Base-by-base conservation (phyloP, 1,284 basidiomycete genomes). In the Malassezia sp. region DNA sequence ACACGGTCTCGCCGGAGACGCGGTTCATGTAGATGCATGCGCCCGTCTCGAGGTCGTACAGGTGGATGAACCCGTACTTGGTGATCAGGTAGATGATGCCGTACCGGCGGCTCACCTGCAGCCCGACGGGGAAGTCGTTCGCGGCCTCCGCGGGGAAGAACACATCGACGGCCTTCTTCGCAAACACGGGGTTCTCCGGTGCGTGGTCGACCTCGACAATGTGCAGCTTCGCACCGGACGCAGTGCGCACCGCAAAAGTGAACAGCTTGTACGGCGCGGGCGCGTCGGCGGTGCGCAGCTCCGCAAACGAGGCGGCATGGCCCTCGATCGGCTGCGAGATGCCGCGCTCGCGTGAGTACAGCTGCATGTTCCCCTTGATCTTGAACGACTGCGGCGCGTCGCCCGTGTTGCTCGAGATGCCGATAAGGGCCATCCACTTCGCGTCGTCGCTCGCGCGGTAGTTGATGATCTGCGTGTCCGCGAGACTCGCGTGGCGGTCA, bases 11-110 rank as follows among this genome's bases (percentile, higher is more conserved):
- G 35, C 93, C 91, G 39, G 88, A 93, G 71, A 99, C 97, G 57
- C 93, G 85, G 79, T 99, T 97, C 93, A 97, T 99, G 78, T 97
- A 99, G 61, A 97, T 83, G 75, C 93, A 97, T 42, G 88, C 84
- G 51, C 91, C 93, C n/a, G 85, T 81, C 73, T 99, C 93, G 58
- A 97, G 80, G 73, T 99, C 93, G 74, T 99, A 99, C 14, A 99
- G 79, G 74, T 97, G 93, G 67, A 99, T 96, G 75, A 99, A 99
- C 40, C 93, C 93, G 71, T 89, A 97, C 73, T 99, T 99, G 52
- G 93, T 97, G 67, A 96, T 85, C 51, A 99, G 79, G 74, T 93
- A 99, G 64, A 95, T 78, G 73, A 99, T 89, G 38, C 91, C 91
- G 73, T 96, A 91, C 67, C 88, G 86, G 73, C 84, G 82, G 43